Percentiles rank a stretch among this genome's conserved stretches.
These are phyloP conservation scores for Danielia reshetovae DNA, from an alignment of 805 yeast species.

Conservation along the genomic window DNA sequence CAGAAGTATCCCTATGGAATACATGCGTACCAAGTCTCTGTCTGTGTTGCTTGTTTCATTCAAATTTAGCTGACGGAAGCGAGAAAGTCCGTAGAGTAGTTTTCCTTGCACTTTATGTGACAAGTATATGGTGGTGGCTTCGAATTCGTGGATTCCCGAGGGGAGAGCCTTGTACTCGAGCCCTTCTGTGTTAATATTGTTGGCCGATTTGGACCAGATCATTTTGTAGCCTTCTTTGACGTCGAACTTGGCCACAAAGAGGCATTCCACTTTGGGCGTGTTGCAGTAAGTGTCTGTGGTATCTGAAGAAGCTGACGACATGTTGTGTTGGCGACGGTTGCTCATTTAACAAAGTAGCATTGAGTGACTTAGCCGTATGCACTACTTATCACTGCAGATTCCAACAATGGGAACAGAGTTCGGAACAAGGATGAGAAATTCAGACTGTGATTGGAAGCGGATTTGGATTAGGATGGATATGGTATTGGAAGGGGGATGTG, in stretches of 20 bases:
- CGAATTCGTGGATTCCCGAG: conserved; percentile 37
- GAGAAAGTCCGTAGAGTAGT: conserved; percentile 33
- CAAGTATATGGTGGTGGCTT: conserved; percentile 26
- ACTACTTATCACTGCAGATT: not conserved
- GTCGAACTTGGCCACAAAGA: conserved; percentile 37
- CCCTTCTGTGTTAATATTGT: conserved; percentile 23
- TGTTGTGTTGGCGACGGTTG: not conserved
- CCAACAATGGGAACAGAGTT: too few relatives aligned
- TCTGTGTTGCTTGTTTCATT: conserved; percentile 11
- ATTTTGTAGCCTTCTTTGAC: conserved; percentile 31
- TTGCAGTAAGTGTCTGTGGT: conserved; percentile 1
- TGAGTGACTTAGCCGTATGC: not conserved
- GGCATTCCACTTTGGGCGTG: conserved; percentile 26
- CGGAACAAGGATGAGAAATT: too few relatives aligned
- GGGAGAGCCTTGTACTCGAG: conserved; percentile 39
- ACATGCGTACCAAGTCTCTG: conserved; percentile 49
- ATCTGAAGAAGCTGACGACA: conserved; percentile 3
- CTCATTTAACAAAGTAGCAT: too few relatives aligned
- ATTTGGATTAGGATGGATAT: too few relatives aligned
- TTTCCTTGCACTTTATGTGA: conserved; percentile 22
- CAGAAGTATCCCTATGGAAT: conserved; percentile 58
- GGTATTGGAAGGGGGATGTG: too few relatives aligned
- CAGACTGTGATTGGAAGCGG: too few relatives aligned
- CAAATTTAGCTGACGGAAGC: conserved; percentile 25
- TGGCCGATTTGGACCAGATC: conserved; percentile 29